Conservation (phyloP, 495 filamentous ascomycete genomes). For the Aspergillus leporis region DNA sequence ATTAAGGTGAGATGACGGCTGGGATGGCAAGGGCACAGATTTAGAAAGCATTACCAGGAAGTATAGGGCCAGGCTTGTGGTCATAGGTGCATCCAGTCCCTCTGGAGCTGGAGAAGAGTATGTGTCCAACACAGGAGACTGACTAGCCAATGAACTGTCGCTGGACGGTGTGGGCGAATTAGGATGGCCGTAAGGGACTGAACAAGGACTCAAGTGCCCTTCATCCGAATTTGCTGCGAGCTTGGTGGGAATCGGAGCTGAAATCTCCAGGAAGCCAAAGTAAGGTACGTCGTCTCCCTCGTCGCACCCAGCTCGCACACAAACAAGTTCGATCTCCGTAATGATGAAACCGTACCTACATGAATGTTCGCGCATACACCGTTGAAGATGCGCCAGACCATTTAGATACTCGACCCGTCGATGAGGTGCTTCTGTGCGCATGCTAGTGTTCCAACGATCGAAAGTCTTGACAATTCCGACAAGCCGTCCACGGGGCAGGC, state of each 20-base stretch:
- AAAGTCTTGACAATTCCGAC: constrained; percentile 88
- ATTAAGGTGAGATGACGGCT: constrained; percentile 70
- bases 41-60: constrained; percentile 84
- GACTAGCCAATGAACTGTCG: constrained; percentile 22
- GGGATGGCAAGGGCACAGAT: constrained; percentile 65
- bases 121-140: constrained; percentile 21
- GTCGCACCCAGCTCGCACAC: constrained; percentile 77
- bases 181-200: constrained; percentile 9
- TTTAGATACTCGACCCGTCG: constrained; percentile 83
- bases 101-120: constrained; percentile 19
- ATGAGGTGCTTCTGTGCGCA: constrained; percentile 79
- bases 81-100: constrained; percentile 54
- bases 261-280: constrained; percentile 82
- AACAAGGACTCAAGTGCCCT: not conserved
- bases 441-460: constrained; percentile 90
- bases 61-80: constrained; percentile 68
- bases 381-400: constrained; percentile 79
- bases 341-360: constrained; percentile 94
- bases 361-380: constrained; percentile 87
- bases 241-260: constrained; percentile 56
- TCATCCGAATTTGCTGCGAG: constrained; percentile 26
- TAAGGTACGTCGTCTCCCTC: constrained; percentile 66
- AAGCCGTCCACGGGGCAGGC: constrained; percentile 72
- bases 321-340: constrained; percentile 90
- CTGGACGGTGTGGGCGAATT: constrained; percentile 24